These are phyloP conservation scores for Phalaenopsis equestris DNA, from an alignment of 106 monocot genomes.

Conservation along the genomic window DNA sequence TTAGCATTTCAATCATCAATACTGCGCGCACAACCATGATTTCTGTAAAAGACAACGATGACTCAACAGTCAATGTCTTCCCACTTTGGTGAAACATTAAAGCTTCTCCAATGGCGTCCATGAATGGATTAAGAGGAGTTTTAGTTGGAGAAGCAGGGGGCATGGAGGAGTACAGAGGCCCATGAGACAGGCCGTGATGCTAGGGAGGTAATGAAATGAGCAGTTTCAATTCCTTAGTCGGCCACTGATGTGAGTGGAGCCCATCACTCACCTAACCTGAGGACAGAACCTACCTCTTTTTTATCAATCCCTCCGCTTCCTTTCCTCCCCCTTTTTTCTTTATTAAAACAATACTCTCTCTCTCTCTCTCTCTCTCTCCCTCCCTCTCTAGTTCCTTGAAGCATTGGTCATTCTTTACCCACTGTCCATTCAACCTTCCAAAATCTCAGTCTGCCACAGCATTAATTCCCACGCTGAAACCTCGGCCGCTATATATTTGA, in stretches of 20 bases:
- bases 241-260: constrained; percentile 17
- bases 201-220: constrained; percentile 5
- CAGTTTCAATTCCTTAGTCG: constrained; percentile 11
- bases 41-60: not conserved
- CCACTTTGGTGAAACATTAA: not conserved
- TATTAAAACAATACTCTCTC: not conserved
- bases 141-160: not conserved
- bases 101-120: not conserved
- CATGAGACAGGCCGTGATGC: constrained; percentile 7
- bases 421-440: not conserved
- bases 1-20: not conserved
- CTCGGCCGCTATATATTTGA: constrained; percentile 6
- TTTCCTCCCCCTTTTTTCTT: not conserved
- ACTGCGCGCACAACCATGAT: not conserved
- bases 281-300: constrained; percentile 16
- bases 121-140: not conserved
- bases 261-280: constrained; percentile 8
- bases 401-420: not conserved
- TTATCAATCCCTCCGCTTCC: constrained; percentile 2
- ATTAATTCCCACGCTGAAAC: not conserved
- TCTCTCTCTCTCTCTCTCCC: not conserved
- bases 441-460: constrained; percentile 5
- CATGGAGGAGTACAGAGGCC: constrained; percentile 6
- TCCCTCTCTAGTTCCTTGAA: not conserved
- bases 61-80: not conserved